phyloP scores from a whole-genome alignment of 257 asterid species.

The Solanum chmielewskii region DNA sequence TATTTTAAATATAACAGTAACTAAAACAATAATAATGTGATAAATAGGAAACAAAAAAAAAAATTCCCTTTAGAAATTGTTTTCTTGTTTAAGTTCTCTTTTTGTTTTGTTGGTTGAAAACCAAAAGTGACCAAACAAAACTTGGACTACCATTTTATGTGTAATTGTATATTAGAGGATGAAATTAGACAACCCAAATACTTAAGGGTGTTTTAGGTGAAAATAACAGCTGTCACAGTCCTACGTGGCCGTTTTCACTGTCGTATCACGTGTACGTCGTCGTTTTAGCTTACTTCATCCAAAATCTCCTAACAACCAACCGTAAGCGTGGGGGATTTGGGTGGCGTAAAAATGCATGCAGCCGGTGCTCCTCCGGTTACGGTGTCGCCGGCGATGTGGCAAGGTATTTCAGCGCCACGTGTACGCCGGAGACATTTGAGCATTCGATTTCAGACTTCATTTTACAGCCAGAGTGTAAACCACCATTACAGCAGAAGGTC shows the following conservation, averaged over 20 bases:
- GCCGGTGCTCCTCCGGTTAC: background rate
- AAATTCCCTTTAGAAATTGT: background rate
- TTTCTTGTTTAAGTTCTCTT: background rate
- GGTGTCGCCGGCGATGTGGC: background rate
- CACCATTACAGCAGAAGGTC: constrained; percentile 38
- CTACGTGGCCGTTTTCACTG: background rate
- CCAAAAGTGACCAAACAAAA: background rate
- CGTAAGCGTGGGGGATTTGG: background rate
- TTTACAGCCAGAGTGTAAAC: background rate
- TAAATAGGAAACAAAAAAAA: too few species aligned
- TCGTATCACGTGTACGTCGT: background rate
- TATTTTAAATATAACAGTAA: too few species aligned
- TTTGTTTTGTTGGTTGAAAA: background rate
- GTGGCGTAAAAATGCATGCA: background rate
- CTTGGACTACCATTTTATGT: background rate
- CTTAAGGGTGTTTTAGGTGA: background rate
- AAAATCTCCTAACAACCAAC: background rate
- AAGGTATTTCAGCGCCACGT: background rate
- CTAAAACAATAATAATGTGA: too few species aligned
- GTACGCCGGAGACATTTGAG: background rate
- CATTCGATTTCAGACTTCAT: background rate
- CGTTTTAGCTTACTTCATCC: background rate
- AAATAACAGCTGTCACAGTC: background rate
- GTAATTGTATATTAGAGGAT: background rate
- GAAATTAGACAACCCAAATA: background rate